A percentile compares a stretch with the other conserved stretches of the same genome.
Conservation (phyloP, 768 basidiomycete genomes). For the Austroboletus festivus region DNA sequence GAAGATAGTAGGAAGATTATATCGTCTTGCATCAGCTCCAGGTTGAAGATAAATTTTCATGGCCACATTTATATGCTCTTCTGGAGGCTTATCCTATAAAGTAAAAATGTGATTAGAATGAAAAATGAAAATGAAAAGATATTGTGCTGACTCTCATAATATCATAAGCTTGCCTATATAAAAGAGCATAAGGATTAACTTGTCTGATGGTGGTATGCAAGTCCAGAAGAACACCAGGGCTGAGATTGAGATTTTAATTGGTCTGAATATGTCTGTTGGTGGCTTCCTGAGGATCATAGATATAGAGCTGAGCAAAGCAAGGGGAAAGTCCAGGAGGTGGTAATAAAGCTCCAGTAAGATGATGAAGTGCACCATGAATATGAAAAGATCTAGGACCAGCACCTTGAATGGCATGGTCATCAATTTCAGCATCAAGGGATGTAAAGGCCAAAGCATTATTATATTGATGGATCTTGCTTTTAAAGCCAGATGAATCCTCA, state of each 20-base stretch:
- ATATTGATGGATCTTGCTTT: conserved; percentile 37
- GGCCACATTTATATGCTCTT: conserved; percentile 7
- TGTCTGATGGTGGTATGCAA: conserved; percentile 25
- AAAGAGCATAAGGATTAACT: conserved; percentile 25
- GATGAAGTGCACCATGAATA: conserved; percentile 37
- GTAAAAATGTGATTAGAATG: no score
- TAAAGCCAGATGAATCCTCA: conserved; percentile 18
- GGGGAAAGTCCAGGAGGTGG: conserved; percentile 23
- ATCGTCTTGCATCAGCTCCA: conserved; percentile 30
- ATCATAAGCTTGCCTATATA: conserved; percentile 35
- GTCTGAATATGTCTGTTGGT: conserved; percentile 20
- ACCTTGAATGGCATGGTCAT: not conserved
- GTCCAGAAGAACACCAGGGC: conserved; percentile 14
- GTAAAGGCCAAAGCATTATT: conserved; percentile 25
- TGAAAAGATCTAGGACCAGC: conserved; percentile 17
- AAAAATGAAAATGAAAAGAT: no score
- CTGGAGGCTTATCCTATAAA: conserved; percentile 11
- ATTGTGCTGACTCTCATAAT: conserved; percentile 14
- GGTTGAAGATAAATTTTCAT: conserved; percentile 8
- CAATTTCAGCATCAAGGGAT: not conserved
- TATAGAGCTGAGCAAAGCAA: conserved; percentile 40
- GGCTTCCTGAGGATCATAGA: conserved; percentile 38
- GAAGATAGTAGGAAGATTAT: conserved; percentile 43
- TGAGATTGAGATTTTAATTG: conserved; percentile 28
- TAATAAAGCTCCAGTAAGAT: conserved; percentile 33